Evolutionary conservation across 805 yeast species (phyloP).

Genomic region (Saccharomyces mikatae): DNA sequence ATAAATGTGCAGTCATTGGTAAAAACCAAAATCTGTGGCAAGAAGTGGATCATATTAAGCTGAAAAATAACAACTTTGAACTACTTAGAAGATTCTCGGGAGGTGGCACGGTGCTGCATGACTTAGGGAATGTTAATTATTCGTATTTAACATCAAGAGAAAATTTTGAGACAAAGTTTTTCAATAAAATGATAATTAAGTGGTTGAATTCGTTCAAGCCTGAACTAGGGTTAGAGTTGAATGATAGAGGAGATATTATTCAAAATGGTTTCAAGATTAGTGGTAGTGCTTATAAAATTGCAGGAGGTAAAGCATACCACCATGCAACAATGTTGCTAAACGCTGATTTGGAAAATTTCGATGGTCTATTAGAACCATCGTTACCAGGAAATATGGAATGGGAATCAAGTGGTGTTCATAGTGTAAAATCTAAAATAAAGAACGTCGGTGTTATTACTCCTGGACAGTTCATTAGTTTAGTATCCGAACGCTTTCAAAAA

Average conservation of each 20-base stretch:
- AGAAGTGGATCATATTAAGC: constrained; percentile 59
- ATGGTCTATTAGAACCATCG: constrained; percentile 49
- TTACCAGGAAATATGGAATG: constrained; percentile 38
- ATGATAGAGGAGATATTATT: constrained; percentile 74
- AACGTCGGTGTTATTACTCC: constrained; percentile 47
- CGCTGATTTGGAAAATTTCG: constrained; percentile 52
- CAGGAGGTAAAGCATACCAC: constrained; percentile 76
- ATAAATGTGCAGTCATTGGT: constrained; percentile 87
- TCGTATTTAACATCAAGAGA: constrained; percentile 66
- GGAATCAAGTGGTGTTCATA: constrained; percentile 49
- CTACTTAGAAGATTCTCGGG: constrained; percentile 77
- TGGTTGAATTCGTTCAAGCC: constrained; percentile 14
- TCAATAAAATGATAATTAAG: constrained; percentile 42
- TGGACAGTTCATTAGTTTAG: constrained; percentile 25
- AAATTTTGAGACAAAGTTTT: constrained; percentile 52
- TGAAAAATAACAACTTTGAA: constrained; percentile 48
- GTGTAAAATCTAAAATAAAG: constrained; percentile 73
- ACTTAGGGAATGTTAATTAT: constrained; percentile 78
- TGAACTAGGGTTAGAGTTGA: constrained; percentile 37
- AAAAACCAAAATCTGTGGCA: constrained; percentile 94
- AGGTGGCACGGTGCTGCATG: constrained; percentile 97
- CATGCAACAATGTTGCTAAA: constrained; percentile 91
- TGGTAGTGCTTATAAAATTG: constrained; percentile 87
- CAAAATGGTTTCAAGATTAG: constrained; percentile 56
- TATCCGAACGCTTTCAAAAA: constrained; percentile 20